Evolutionary conservation across 1,139 yeast genomes (phyloP).

Genomic region (Candida albicans): DNA sequence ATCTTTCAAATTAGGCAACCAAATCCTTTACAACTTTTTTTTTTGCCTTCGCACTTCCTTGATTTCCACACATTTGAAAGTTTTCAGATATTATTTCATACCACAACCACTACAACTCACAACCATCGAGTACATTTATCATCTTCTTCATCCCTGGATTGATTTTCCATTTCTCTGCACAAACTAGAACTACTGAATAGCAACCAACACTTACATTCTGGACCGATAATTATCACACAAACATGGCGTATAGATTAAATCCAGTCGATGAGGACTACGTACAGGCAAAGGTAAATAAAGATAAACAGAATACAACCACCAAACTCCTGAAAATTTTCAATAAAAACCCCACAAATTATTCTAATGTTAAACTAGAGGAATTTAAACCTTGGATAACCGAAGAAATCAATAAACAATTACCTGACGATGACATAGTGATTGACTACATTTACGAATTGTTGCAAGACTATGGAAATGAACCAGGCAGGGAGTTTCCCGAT

Average conservation of each 20-base stretch:
- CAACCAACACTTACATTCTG: background rate
- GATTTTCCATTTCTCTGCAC: too few relatives aligned
- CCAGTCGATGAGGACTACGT: slow-evolving; percentile 5
- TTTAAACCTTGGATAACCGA: slow-evolving; percentile 37
- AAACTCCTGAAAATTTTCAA: slow-evolving; percentile 18
- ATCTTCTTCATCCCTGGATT: too few relatives aligned
- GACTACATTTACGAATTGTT: slow-evolving; percentile 42
- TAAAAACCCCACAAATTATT: slow-evolving; percentile 8
- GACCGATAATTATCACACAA: background rate
- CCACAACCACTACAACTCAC: too few relatives aligned
- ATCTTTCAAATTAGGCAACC: background rate
- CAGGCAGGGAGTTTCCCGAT: slow-evolving; percentile 26
- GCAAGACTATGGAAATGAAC: slow-evolving; percentile 18
- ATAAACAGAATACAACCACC: background rate
- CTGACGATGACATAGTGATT: slow-evolving; percentile 49
- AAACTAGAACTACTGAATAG: background rate
- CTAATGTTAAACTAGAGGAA: slow-evolving; percentile 34
- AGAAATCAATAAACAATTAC: slow-evolving; percentile 31
- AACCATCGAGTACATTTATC: too few relatives aligned
- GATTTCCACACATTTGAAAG: too few relatives aligned
- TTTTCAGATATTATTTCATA: too few relatives aligned
- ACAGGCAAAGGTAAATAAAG: background rate
- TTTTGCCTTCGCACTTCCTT: too few relatives aligned
- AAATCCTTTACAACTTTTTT: background rate
- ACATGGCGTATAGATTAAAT: slow-evolving; percentile 4